Percentiles rank a stretch among this genome's conserved stretches.
These are phyloP conservation scores for Knoxdaviesia capensis DNA, from an alignment of 2,329 filamentous ascomycete species.

Conservation along the genomic window DNA sequence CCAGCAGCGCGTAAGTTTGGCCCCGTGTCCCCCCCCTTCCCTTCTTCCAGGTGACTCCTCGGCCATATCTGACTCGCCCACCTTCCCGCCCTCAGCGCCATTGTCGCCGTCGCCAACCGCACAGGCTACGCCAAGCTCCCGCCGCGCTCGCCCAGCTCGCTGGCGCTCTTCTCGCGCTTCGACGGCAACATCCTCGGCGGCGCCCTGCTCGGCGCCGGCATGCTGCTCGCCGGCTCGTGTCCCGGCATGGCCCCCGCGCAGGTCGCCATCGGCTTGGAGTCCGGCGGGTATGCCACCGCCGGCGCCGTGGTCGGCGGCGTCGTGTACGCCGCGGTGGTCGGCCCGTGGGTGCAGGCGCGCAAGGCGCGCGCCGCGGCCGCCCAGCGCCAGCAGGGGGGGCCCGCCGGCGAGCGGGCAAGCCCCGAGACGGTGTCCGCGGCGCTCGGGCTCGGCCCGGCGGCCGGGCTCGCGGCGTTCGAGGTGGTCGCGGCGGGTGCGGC, in stretches of 20 bases:
- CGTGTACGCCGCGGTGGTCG: conserved; percentile 24
- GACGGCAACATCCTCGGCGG: conserved; percentile 49
- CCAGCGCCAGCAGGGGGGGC: too few relatives aligned
- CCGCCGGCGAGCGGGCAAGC: too few relatives aligned
- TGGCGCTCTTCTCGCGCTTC: conserved; percentile 31
- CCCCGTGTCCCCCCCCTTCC: background rate
- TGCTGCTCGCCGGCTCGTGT: conserved; percentile 44
- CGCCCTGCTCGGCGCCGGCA: conserved; percentile 39
- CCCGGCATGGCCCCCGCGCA: conserved; percentile 46
- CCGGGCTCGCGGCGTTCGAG: conserved; percentile 22
- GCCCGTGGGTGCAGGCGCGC: conserved; percentile 15
- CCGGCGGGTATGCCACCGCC: conserved; percentile 28
- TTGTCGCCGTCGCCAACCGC: conserved; percentile 24
- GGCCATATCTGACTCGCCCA: background rate
- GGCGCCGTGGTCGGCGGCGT: conserved; percentile 37
- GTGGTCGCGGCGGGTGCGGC: too few relatives aligned
- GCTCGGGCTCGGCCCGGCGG: conserved; percentile 17
- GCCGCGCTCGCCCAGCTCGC: conserved; percentile 27
- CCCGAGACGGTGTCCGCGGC: conserved; percentile 15
- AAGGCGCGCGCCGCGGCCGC: background rate
- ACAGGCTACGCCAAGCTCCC: conserved; percentile 20
- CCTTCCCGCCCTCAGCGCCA: conserved; percentile 13
- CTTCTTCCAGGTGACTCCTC: background rate
- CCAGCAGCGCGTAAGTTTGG: conserved; percentile 35
- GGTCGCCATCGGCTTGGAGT: conserved; percentile 28